These are phyloP conservation scores for Artemisia annua DNA, from an alignment of 129 eudicot genomes.

Conservation along the genomic window DNA sequence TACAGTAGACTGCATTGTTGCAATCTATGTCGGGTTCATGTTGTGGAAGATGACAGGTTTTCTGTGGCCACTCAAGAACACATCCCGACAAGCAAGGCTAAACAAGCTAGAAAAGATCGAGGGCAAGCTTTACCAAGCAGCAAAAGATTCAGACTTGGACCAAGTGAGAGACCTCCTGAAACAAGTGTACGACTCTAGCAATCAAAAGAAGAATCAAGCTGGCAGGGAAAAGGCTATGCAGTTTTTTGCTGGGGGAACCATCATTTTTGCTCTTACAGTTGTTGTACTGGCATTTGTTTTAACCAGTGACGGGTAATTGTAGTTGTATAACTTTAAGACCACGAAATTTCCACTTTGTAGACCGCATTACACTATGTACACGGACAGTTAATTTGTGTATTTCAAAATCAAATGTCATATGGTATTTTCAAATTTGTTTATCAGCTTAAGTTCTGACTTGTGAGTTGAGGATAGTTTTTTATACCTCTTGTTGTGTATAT, in stretches of 20 bases:
- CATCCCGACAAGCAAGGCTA: conserved; percentile 43
- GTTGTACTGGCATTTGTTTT: conserved; percentile 72
- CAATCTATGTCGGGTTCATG: conserved; percentile 85
- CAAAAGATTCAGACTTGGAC: conserved; percentile 83
- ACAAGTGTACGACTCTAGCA: conserved; percentile 64
- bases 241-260: conserved; percentile 71
- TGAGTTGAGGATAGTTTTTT: too few species aligned
- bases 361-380: background rate
- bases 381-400: background rate
- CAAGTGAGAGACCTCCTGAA: conserved; percentile 63
- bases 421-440: too few species aligned
- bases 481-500: too few species aligned
- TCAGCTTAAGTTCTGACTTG: too few species aligned
- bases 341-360: conserved; percentile 7
- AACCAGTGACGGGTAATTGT: conserved; percentile 72
- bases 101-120: conserved; percentile 66
- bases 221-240: conserved; percentile 57
- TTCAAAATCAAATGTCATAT: too few species aligned
- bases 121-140: conserved; percentile 70
- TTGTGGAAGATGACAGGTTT: conserved; percentile 90
- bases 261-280: conserved; percentile 56
- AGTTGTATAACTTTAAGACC: conserved; percentile 14
- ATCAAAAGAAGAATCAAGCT: conserved; percentile 31
- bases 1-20: conserved; percentile 76
- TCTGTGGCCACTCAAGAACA: conserved; percentile 69